A percentile compares a stretch with the other conserved stretches of the same genome.
phyloP scores from a whole-genome alignment of 2,329 filamentous ascomycete genomes.

The Phyllosticta citriasiana region DNA sequence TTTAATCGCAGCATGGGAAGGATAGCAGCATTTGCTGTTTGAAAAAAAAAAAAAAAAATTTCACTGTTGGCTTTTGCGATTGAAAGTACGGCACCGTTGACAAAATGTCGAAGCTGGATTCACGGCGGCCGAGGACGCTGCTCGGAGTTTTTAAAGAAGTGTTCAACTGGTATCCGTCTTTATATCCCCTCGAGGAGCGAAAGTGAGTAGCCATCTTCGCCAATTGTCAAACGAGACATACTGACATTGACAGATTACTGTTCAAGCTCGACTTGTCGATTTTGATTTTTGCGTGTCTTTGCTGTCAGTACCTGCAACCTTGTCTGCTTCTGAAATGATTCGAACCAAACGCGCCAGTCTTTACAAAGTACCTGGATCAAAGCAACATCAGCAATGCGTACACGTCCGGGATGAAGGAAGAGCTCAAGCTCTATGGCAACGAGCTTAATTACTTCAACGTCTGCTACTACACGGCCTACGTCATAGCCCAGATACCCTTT shows the following conservation, averaged over 20 bases:
- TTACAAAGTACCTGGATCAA: constrained; percentile 27
- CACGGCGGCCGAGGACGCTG: constrained; percentile 1
- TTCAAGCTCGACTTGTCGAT: constrained; percentile 28
- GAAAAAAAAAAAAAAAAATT: too few relatives aligned
- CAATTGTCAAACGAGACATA: constrained; percentile 13
- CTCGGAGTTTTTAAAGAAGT: constrained; percentile 11
- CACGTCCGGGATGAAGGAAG: constrained; percentile 24
- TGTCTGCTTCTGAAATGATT: not conserved
- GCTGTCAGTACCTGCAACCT: constrained; percentile 19
- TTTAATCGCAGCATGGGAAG: not conserved
- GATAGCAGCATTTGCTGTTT: not conserved
- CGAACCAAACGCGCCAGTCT: constrained; percentile 16
- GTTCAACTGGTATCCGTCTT: constrained; percentile 25
- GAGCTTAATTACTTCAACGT: constrained; percentile 23
- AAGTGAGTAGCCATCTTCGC: constrained; percentile 18
- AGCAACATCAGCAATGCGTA: constrained; percentile 22
- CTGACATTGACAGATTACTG: constrained; percentile 17
- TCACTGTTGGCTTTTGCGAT: not conserved
- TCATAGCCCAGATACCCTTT: constrained; percentile 21
- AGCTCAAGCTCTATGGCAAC: constrained; percentile 20
- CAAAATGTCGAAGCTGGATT: not conserved
- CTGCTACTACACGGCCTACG: constrained; percentile 21
- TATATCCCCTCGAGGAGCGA: constrained; percentile 25
- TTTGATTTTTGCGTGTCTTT: constrained; percentile 27
- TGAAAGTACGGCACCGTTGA: not conserved